Base-by-base conservation (phyloP, 2,329 filamentous ascomycete genomes). In the Neospermospora avenae region DNA sequence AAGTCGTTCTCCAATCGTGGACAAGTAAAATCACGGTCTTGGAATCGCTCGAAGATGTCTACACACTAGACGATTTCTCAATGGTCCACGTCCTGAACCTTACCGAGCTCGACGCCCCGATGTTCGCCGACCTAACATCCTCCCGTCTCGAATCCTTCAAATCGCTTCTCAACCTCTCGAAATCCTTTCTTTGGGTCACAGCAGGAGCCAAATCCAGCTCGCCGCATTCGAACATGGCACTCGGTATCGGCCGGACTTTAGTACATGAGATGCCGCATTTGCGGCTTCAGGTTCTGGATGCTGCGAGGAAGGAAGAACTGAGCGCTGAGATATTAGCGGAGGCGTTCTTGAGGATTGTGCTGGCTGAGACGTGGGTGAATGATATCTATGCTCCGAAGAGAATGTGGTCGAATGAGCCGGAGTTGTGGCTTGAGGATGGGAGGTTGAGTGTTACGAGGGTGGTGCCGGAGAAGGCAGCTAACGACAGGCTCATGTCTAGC, bases 181-280 rank as follows among this genome's bases (percentile, higher is more conserved):
- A 62, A 20, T 55, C 18, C 11, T 56, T 68, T 35, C 53, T 69
- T 11, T 69, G 67, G 66, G 52, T 63, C 3, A 67, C 62, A 20
- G 16, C 22, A 24, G 67, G 63, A 24, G 53, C 42, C 22, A 25
- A 45, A 24, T 51, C 46, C 11, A 51, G 59, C 4, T 24, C 62
- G 1, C 65, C 66, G 7, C 65, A 66, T 20, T 49, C 57, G 2
- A 63, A 60, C 37, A 63, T 63, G 63, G 49, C 44, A 3, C 54
- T 68, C 6, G 67, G 66, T 22, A 53, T 68, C 31, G 61, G 57
- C 1, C 55, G 66, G 25, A 59, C 65, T 10, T 22, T 67, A 4
- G 31, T 60, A 3, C 57, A 59, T 8, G 67, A 69, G 35, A 58
- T 64, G 57, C 66, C 63, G 13, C 55, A 67, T 48, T 44, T 68